Base-by-base conservation (phyloP, 306 rosid species). In the Trifolium pratense region DNA sequence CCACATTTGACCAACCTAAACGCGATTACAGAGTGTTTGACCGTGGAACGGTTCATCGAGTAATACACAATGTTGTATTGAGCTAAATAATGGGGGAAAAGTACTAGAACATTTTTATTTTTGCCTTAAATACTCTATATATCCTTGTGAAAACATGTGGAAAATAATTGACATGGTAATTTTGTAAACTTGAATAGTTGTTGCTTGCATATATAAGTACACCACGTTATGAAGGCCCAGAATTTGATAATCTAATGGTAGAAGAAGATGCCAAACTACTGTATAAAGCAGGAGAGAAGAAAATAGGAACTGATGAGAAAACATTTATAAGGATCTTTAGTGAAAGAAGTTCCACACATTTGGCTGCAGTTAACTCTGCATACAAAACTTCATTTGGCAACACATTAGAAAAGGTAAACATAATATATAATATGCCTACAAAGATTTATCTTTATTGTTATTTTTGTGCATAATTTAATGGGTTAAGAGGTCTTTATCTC, bases 141-240 rank as follows among this genome's bases (percentile, higher is more conserved):
- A 43, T 13, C 49, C 49, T 43, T 43, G 15, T 36, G 11, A 5
- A 13, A 13, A 43, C 13, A 6, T 48, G 3, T 52, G 34, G 1
- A 20, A 72, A 10, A 42, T 43, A 45, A 8, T 57, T 34, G 52
- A 36, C 20, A 17, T 17, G 2, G 12, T 25, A 20, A 56, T 56
- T 17, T 48, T 61, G 16, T 45, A 49, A 69, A 10, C 11, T 26
- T 48, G 5, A 77, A 64, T 69, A 92, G 96, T 73, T 92, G 45
- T 79, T 92, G 84, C 78, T 84, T 12, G 90, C 78, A 12, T 89
- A 86, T 76, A 32, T 86, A 75, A 77, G 73, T 11, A 80, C 58
- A 53, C 92, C 84, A 0, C 92, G 90, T 14, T 84, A 87, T 62
- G 98, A 92, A 84, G 96, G 90, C 13, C 96, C 80, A 0, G 95